Evolutionary conservation across 2,329 filamentous ascomycete species (phyloP), one percentile per base, ranked within the genome.

Genomic region (Exophiala oligosperma): DNA sequence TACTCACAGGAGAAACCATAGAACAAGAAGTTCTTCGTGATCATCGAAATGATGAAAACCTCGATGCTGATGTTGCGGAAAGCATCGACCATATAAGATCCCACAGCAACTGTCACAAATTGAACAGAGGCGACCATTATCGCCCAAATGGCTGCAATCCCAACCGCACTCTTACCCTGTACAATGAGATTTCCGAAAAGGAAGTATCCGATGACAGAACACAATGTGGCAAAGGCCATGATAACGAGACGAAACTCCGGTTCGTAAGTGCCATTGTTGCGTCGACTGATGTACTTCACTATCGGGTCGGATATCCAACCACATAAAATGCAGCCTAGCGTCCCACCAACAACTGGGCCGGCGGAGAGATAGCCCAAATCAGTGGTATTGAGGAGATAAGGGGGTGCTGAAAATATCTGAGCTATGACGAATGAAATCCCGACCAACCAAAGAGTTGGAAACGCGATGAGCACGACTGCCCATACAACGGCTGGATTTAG

Each of bases 11-110:
- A 72, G 49, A 76, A 74, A 1, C 72, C 73, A 67, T 94, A 97
- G 63, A 87, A 90, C 76, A 96, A 95, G 62, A 97, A 82, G 74
- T 96, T 96, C 76, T 96, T 96, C 79, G 96, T 96, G 53, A 96
- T 86, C 64, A 96, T 83, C 71, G 93, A 83, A 73, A 90, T 90
- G 0, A 92, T 96, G 72, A 96, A 95, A 5, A 87, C 89, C 74
- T 96, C 92, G 52, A 96, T 84, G 1, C 90, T 85, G 57, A 96
- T 84, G 61, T 92, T 87, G 88, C 91, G 87, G 74, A 96, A 92
- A 0, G 92, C 92, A 75, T 97, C 92, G 11, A 96, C 90, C 69
- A 96, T 88, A 70, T 97, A 97, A 23, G 96, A 76, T 0, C 90
- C 90, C 21, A 17, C 49, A 1, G 96, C 91, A 1, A 92, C 90